Evolutionary conservation across 2,329 filamentous ascomycete genomes (phyloP), one percentile per base, ranked within the genome.

Genomic region (Rhinocladiella similis): DNA sequence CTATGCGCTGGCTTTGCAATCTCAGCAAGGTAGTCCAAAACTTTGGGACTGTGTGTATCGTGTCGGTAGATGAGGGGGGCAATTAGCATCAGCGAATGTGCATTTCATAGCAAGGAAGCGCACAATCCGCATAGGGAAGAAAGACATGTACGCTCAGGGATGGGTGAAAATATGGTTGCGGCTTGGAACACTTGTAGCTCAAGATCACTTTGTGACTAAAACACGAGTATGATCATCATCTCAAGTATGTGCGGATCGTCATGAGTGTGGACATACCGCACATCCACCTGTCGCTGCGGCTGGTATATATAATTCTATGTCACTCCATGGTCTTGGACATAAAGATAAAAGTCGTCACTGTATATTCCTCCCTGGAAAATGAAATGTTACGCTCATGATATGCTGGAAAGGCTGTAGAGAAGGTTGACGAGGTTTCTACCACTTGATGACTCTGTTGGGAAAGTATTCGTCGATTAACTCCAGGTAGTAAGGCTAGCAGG

Each of bases 401-500:
- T 19, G 19, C 19, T 39, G 35, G 41, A 47, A 10, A 20, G 46
- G 13, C 14, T 19, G n/a, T 16, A 16, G 6, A 33, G 29, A 33
- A 16, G 5, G 38, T 5, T 19, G 38, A 16, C 14, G 18, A 41
- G 3, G 3, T 41, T n/a, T 3, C 42, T 77, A 91, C 88, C 88
- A 91, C 74, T 78, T 82, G 66, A 91, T 77, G 50, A 87, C 78
- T 76, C 82, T 84, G 55, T 83, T 78, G 29, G 85, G 85, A 69
- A 89, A 89, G 73, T 82, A 90, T 72, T 90, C 87, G 62, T 90
- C 81, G 62, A 91, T 90, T 51, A 91, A 78, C 57, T 86, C 86
- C 62, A 88, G 68, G 69, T 91, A 91, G 73, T 90, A 91, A 5
- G 83, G 84, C 83, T 29, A 29, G 3, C 19, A 16, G 33, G 53